phyloP scores from a whole-genome alignment of 2,329 filamentous ascomycete species.

The Cercospora brassicicola region DNA sequence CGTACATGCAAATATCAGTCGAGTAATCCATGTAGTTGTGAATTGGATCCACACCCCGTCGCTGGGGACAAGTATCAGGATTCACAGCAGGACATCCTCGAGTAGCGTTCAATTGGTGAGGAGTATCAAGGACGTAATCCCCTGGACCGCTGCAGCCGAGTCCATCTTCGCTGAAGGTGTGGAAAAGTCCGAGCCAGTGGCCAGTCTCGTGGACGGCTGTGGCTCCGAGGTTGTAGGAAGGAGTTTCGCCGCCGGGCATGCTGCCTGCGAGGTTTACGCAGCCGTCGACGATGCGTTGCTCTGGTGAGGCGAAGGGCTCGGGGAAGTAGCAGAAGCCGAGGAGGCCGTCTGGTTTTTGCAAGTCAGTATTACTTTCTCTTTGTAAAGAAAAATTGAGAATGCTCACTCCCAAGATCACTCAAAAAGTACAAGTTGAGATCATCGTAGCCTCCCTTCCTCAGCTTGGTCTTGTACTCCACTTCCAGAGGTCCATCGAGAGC shows the following conservation, averaged over 20 bases:
- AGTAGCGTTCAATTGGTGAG: conserved; percentile 40
- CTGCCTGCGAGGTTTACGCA: conserved; percentile 56
- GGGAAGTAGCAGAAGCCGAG: conserved; percentile 32
- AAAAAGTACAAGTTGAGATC: conserved; percentile 59
- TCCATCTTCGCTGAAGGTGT: conserved; percentile 13
- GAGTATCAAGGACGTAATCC: conserved; percentile 46
- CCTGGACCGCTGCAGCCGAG: conserved; percentile 41
- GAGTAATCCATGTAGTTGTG: conserved; percentile 54
- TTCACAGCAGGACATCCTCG: conserved; percentile 48
- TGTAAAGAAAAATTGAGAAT: background rate
- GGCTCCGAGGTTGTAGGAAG: conserved; percentile 44
- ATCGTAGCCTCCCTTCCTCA: conserved; percentile 53
- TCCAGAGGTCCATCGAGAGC: conserved; percentile 43
- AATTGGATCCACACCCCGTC: conserved; percentile 49
- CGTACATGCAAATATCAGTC: conserved; percentile 10
- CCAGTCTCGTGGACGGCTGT: conserved; percentile 47
- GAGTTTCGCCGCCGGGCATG: conserved; percentile 51
- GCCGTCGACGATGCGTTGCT: conserved; percentile 48
- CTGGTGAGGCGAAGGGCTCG: conserved; percentile 43
- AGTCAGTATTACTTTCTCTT: background rate
- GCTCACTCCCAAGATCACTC: conserved; percentile 44
- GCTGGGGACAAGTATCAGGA: conserved; percentile 48
- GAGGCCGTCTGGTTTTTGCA: conserved; percentile 16
- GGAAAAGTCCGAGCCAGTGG: conserved; percentile 38
- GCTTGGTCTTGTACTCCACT: conserved; percentile 50